These are phyloP conservation scores for Huntiella abstrusa DNA, from an alignment of 2,329 filamentous ascomycete species.

Conservation along the genomic window DNA sequence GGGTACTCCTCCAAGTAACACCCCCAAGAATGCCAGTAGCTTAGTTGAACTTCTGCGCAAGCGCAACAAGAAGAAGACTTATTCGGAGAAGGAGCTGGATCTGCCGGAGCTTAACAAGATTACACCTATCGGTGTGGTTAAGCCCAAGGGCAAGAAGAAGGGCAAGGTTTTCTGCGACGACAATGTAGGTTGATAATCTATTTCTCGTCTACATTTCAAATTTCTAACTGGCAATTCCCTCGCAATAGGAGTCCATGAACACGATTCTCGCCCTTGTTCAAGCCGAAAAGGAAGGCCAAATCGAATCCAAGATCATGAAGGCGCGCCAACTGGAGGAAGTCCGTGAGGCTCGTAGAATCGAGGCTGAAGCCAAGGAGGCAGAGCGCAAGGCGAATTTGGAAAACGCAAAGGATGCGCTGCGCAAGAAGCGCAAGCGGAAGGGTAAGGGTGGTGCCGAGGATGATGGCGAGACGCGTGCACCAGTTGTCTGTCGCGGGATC, in stretches of 20 bases:
- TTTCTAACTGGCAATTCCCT: constrained; percentile 3
- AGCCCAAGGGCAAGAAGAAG: constrained; percentile 93
- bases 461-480: constrained; percentile 27
- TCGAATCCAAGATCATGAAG: constrained; percentile 96
- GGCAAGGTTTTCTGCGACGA: constrained; percentile 96
- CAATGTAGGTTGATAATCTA: constrained; percentile 31
- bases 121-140: constrained; percentile 76
- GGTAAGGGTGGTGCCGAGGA: constrained; percentile 17
- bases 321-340: constrained; percentile 92
- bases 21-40: constrained; percentile 14
- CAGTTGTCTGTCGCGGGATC: constrained; percentile 29
- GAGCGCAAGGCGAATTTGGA: constrained; percentile 61
- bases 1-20: constrained; percentile 21
- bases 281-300: constrained; percentile 89
- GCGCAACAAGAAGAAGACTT: constrained; percentile 65
- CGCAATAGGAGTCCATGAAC: constrained; percentile 65
- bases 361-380: constrained; percentile 63
- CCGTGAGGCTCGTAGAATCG: constrained; percentile 63
- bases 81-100: constrained; percentile 67
- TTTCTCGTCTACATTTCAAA: background rate
- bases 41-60: constrained; percentile 45
- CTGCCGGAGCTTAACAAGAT: constrained; percentile 78
- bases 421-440: constrained; percentile 56
- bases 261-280: constrained; percentile 90
- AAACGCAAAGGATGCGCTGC: constrained; percentile 59